Evolutionary conservation across 2,329 filamentous ascomycete species (phyloP), one percentile per base, ranked within the genome.

Genomic region (Juglanconis juglandina): DNA sequence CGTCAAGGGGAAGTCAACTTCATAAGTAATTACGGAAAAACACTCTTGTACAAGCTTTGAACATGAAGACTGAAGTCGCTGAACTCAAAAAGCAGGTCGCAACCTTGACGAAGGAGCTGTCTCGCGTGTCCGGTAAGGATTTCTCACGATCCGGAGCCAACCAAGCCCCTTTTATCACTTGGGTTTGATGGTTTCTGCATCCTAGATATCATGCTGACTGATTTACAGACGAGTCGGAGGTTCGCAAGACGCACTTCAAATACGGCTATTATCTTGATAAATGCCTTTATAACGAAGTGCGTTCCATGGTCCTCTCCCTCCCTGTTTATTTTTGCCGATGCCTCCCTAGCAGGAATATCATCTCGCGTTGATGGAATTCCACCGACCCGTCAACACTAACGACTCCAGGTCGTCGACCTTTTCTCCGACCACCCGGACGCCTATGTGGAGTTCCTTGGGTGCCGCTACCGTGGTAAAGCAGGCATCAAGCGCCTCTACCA

Each of bases 251-350:
- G 3, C 81, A 84, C 66, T 81, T 80, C 73, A 83, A 81, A 62
- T 85, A 84, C 68, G 82, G 81, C 33, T 84, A 85, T 69, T 85
- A 84, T 67, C 73, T 85, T 33, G 82, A 85, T 71, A 85, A 85
- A 64, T 85, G 81, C 62, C 73, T 85, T 1, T 85, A 84, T 70
- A 77, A 82, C 63, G 80, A 84, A 72, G 80, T 78, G 56, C 51
- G 61, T 44, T 33, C 32, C 46, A 17, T 24, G 7, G 5, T 42
- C 46, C 17, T 6, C 2, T 11, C 3, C 34, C 14, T 17, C 8
- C 8, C 50, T 13, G 2, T 9, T 33, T 35, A 4, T 33, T 35
- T 9, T n/a, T 8, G 13, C 1, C 48, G 4, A 13, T 8, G 33
- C 9, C 6, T 30, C 34, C 52, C 39, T 55, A 63, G 51, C 63